Evolutionary conservation across 495 filamentous ascomycete species (phyloP), one percentile per base, ranked within the genome.

Genomic region (Neurospora hispaniola): DNA sequence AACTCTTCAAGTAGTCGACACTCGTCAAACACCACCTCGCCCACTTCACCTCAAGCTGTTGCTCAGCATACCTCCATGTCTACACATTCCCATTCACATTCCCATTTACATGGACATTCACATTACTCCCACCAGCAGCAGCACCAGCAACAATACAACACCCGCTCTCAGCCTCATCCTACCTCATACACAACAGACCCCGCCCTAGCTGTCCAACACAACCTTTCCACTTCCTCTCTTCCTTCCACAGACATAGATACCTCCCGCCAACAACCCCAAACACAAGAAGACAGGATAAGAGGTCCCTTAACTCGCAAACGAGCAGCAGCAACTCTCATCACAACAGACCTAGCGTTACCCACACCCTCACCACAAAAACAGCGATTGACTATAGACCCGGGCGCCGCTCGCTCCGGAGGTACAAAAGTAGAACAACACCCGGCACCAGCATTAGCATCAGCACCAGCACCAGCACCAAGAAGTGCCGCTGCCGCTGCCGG

Each of bases 261-360:
- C 23, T 23, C 23, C 23, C 23, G 23, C 23, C 23, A 23, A 23
- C 23, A 23, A 23, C 23, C 18, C 0, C 31, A 44, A 59, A 23
- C 5, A 42, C 20, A 46, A 27, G 23, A 62, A 27, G 54, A 62
- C 20, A 0, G 54, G 1, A 31, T 72, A 10, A 69, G 70, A n/a
- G 75, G 80, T 62, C 73, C 73, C 18, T 70, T 78, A 76, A 79
- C 78, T 44, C 80, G 82, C 73, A 87, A 85, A 73, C 81, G 85
- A 72, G 79, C 82, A 14, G 79, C 82, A 14, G 54, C 54, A 0
- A 54, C 0, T 1, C 46, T 54, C 20, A 54, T 54, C 0, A 27
- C 46, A 23, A 12, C 46, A 20, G 46, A 54, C 10, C 20, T 54
- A 5, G 9, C 18, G 3, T 35, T 5, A 38, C 4, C 35, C 0